Conservation (phyloP, 345 rosid genomes). For the Trapa incisa region DNA sequence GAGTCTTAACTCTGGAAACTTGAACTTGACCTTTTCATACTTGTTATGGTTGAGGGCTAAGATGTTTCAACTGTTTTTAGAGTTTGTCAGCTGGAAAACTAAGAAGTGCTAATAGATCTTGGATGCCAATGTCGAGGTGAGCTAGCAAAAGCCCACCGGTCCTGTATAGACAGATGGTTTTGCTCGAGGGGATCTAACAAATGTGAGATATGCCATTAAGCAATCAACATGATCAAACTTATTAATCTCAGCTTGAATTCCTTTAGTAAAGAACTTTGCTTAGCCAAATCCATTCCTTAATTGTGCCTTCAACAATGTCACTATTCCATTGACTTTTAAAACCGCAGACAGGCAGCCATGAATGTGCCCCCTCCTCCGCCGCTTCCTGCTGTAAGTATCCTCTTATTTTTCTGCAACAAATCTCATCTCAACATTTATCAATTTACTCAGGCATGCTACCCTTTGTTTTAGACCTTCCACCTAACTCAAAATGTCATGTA, state of each 20-base stretch:
- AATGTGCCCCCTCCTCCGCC: constrained; percentile 66
- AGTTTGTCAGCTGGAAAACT: constrained; percentile 82
- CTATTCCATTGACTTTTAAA: constrained; percentile 7
- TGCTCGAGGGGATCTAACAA: constrained; percentile 69
- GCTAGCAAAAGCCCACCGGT: constrained; percentile 61
- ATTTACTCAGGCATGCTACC: not conserved
- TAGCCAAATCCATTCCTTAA: not conserved
- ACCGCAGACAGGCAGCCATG: constrained; percentile 49
- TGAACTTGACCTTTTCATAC: not conserved
- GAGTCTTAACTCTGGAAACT: not conserved
- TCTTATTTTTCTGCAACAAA: constrained; percentile 1
- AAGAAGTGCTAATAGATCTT: constrained; percentile 61
- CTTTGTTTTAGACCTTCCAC: not conserved
- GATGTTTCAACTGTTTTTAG: constrained; percentile 20
- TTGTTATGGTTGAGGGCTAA: not conserved
- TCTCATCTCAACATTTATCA: not conserved
- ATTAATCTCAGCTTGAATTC: not conserved
- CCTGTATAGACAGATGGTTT: constrained; percentile 87
- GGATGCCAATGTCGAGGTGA: constrained; percentile 89
- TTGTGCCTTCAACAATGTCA: not conserved
- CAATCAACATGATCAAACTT: constrained; percentile 1
- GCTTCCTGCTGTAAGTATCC: constrained; percentile 45
- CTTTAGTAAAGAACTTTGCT: not conserved
- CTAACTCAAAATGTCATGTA: not conserved
- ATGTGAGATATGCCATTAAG: constrained; percentile 91